phyloP scores from a whole-genome alignment of 129 eudicot genomes.

The Lactuca saligna region DNA sequence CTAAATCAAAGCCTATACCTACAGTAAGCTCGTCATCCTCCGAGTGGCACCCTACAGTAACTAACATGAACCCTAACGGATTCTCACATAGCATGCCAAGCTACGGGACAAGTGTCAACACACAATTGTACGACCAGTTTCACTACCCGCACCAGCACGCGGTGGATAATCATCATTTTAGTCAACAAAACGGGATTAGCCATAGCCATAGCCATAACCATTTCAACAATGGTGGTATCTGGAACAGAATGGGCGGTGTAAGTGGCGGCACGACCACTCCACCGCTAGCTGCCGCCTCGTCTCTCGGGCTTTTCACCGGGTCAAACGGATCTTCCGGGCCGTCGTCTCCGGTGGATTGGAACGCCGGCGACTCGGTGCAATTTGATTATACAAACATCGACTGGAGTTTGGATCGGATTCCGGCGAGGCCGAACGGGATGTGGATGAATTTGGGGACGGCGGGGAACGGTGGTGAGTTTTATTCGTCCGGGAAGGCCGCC shows the following conservation, averaged over 20 bases:
- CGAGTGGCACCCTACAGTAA: slow-evolving; percentile 53
- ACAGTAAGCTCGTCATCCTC: slow-evolving; percentile 48
- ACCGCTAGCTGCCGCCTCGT: slow-evolving; percentile 73
- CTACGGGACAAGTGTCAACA: slow-evolving; percentile 27
- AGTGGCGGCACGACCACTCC: slow-evolving; percentile 49
- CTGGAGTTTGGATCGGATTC: slow-evolving; percentile 74
- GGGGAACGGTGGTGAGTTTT: slow-evolving; percentile 31
- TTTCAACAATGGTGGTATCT: slow-evolving; percentile 44
- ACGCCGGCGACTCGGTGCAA: slow-evolving; percentile 50
- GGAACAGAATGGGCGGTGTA: slow-evolving; percentile 42
- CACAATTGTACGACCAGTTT: slow-evolving; percentile 47
- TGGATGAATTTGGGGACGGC: slow-evolving; percentile 45
- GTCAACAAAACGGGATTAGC: slow-evolving; percentile 22
- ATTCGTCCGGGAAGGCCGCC: slow-evolving; percentile 24
- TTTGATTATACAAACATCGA: slow-evolving; percentile 79
- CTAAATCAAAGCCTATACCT: slow-evolving; percentile 55
- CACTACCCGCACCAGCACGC: slow-evolving; percentile 44
- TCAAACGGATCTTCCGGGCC: slow-evolving; percentile 68
- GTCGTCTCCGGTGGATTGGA: slow-evolving; percentile 80
- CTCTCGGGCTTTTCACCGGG: slow-evolving; percentile 81
- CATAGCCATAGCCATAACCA: slow-evolving; percentile 32
- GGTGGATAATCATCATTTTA: slow-evolving; percentile 32
- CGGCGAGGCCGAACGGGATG: slow-evolving; percentile 45
- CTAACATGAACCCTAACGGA: slow-evolving; percentile 48
- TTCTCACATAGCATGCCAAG: slow-evolving; percentile 41